Evolutionary conservation across 805 yeast genomes (phyloP), one percentile per base, ranked within the genome.

Genomic region (Metschnikowia orientalis): DNA sequence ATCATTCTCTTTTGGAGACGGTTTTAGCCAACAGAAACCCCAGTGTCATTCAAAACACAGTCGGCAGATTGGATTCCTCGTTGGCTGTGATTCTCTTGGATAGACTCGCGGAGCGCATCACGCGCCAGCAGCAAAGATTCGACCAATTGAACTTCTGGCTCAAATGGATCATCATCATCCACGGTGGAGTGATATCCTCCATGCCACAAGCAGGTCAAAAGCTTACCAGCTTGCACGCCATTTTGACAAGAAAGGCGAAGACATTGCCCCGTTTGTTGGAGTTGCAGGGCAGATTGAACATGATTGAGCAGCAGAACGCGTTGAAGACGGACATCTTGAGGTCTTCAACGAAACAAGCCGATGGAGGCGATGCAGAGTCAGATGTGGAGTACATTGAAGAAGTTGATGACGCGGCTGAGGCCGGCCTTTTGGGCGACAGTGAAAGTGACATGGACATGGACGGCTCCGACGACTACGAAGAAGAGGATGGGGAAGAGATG

Each of bases 1-100:
- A 92, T 55, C 88, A 80, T 49, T 65, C 92, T 7, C 66, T 92
- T 36, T 68, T 92, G 41, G 97, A 92, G 56, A 77, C 86, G 3
- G 95, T 95, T 8, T 68, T 92, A 42, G 59, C 59, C 38, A 73
- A 73, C 45, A 63, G 67, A 29, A 79, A 75, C 44, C 73, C 73
- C 30, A 54, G 50, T 5, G 60, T 73, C 6, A 71, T 75, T 27
- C 69, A 68, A 44, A 64, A 66, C 34, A 75, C 81, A 5, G 65
- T 75, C 28, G 41, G 67, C 11, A 66, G 67, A 42, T 56, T 75
- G 31, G 74, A 73, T 28, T 59, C 77, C 6, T 55, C 67, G 3
- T 63, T 70, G 42, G 75, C 77, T 4, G 69, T 73, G 18, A 52
- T 65, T 8, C 59, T 76, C 26, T 57, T 76, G 45, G 77, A 73